Base-by-base conservation (phyloP, 1,139 yeast genomes). In the Debaryomyces coudertii region DNA sequence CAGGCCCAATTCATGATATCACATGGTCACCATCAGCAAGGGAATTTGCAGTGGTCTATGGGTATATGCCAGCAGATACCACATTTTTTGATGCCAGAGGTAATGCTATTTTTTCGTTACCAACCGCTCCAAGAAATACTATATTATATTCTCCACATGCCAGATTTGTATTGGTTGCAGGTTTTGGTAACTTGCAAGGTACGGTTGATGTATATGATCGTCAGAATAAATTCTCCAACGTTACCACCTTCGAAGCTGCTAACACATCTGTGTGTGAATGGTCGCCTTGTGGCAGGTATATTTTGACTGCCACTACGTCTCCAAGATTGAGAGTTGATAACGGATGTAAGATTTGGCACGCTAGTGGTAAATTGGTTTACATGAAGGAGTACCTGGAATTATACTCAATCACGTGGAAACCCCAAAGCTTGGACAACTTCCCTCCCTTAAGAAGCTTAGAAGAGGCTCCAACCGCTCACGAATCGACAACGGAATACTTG, bases 181-280 rank as follows among this genome's bases (percentile, higher is more conserved):
- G 99, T 7, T 95, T 95, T 67, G 99, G 99, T 58, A 95, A 95
- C 69, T 80, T 95, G 66, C 98, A 92, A 71, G 99, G 99, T 51
- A 83, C 93, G 8, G 95, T 95, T 52, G 98, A 95, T 63, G 87
- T 95, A 51, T 86, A 92, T 63, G 99, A 95, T 72, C 87, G 98
- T 64, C 90, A 86, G 65, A 84, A 87, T 63, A 88, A 88, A 66
- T 93, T 90, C 65, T 69, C 77, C 49, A 88, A 89, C 66, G 80
- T 93, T 44, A 76, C 90, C 14, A 79, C 90, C 29, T 87, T 93
- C 62, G 90, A 89, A 63, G 99, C 98, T 3, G 73, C 97, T 40
- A 95, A 95, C 70, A 90, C 98, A 9, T 87, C 96, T 24, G 95
- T 87, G 40, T 92, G 97, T 66, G 90, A 88, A 65, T 95, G 99